A percentile compares a stretch with the other conserved stretches of the same genome.
Evolutionary conservation across 768 basidiomycete genomes (phyloP).

Genomic region (Termitomyces sp.): DNA sequence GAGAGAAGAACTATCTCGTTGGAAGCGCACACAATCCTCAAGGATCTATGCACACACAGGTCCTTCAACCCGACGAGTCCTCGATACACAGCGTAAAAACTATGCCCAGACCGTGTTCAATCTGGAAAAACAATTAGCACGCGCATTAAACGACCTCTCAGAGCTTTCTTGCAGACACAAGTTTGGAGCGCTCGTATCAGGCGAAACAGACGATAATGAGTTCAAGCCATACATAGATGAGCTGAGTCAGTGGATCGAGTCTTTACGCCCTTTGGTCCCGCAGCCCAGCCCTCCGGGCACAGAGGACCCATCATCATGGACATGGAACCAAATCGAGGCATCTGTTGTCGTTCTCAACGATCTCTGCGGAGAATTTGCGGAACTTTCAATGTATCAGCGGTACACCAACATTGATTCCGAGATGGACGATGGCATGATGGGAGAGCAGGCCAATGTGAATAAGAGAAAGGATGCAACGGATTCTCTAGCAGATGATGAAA

Average conservation of each 20-base stretch:
- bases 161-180: neutral
- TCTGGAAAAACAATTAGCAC: neutral
- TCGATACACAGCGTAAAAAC: slow-evolving; percentile 1
- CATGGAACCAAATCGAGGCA: slow-evolving; percentile 5
- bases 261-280: neutral
- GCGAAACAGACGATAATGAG: neutral
- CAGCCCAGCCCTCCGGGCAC: neutral
- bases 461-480: neutral
- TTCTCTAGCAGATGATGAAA: neutral
- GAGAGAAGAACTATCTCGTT: neutral
- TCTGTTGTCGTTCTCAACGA: neutral
- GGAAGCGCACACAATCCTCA: slow-evolving; percentile 7
- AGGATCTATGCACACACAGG: neutral
- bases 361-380: neutral
- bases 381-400: neutral
- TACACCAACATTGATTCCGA: neutral
- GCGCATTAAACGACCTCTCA: neutral
- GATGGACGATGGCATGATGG: neutral
- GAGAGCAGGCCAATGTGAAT: too few species aligned
- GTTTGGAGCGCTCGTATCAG: neutral
- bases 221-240: neutral
- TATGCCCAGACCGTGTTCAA: neutral
- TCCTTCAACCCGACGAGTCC: neutral
- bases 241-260: slow-evolving; percentile 4
- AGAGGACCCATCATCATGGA: slow-evolving; percentile 5